Conservation (phyloP, 139 green algal species). For the Desmodesmus armatus region DNA sequence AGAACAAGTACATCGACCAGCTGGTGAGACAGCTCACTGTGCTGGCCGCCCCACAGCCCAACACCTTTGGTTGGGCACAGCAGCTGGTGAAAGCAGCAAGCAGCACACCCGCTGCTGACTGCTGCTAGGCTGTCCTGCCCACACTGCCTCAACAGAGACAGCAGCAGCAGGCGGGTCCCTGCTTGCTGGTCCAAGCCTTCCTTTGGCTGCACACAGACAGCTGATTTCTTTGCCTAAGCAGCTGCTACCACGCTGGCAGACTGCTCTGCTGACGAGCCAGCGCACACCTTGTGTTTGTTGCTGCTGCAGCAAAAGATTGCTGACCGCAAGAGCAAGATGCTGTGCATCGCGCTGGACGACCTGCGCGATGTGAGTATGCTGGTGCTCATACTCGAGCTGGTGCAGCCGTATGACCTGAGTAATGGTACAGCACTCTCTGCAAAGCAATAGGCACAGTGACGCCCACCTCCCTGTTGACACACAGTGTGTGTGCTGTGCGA, state of each 20-base stretch:
- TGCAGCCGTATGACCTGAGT: too few relatives aligned
- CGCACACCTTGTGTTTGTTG: neutral
- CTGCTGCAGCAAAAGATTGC: slow-evolving; percentile 90
- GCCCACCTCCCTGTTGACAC: too few relatives aligned
- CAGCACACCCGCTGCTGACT: neutral
- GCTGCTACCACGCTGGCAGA: too few relatives aligned
- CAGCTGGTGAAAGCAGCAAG: neutral
- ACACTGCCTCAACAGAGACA: neutral
- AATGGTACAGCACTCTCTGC: too few relatives aligned
- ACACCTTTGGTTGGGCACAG: neutral
- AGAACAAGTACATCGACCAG: slow-evolving; percentile 46
- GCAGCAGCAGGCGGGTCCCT: neutral
- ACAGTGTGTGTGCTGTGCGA: too few relatives aligned
- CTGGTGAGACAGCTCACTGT: slow-evolving; percentile 37
- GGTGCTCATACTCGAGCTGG: too few relatives aligned
- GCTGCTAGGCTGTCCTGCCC: neutral
- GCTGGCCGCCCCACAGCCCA: too few relatives aligned
- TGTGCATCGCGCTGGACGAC: slow-evolving; percentile 88
- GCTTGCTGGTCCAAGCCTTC: neutral
- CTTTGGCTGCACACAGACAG: neutral
- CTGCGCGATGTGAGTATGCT: slow-evolving; percentile 76
- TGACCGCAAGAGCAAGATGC: slow-evolving; percentile 75
- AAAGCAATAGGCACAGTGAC: too few relatives aligned
- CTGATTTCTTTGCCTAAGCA: too few relatives aligned
- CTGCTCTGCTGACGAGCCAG: neutral